These are phyloP conservation scores for Pestalotiopsis fici DNA, from an alignment of 2,329 filamentous ascomycete genomes.

Conservation along the genomic window DNA sequence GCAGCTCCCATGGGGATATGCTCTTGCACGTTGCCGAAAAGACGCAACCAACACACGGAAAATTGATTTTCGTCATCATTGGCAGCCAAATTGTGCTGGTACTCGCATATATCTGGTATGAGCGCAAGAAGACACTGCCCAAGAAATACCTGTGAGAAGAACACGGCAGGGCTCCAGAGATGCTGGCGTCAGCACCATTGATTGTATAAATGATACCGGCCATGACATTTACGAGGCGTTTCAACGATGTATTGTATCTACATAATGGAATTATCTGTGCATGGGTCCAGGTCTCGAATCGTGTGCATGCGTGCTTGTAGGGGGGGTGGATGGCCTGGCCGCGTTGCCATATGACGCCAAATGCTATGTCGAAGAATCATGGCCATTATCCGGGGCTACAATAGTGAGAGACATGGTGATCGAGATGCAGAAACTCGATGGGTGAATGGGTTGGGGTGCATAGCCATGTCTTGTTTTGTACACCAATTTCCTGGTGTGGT, in stretches of 20 bases:
- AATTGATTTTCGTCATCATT: constrained; percentile 69
- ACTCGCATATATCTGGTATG: constrained; percentile 74
- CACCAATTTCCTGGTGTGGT: no score
- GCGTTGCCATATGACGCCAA: no score
- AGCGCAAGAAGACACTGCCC: constrained; percentile 75
- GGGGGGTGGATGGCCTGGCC: neutral
- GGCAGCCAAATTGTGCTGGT: constrained; percentile 73
- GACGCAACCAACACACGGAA: constrained; percentile 50
- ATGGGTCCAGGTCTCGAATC: neutral
- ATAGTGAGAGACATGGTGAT: no score
- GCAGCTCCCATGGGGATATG: constrained; percentile 50
- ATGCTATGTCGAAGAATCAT: no score
- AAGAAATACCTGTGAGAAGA: constrained; percentile 82
- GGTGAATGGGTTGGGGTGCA: no score
- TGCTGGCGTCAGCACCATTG: neutral
- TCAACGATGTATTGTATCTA: neutral
- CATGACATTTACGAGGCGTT: constrained; percentile 4
- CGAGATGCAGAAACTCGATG: no score
- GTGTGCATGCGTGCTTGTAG: neutral
- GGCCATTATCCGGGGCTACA: no score
- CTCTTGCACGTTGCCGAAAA: constrained; percentile 47
- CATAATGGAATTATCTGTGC: neutral
- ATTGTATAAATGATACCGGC: neutral
- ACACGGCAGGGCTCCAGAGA: neutral
- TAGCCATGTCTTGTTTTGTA: no score